Conservation (phyloP, 2,329 filamentous ascomycete genomes). For the Aspergillus calidoustus region DNA sequence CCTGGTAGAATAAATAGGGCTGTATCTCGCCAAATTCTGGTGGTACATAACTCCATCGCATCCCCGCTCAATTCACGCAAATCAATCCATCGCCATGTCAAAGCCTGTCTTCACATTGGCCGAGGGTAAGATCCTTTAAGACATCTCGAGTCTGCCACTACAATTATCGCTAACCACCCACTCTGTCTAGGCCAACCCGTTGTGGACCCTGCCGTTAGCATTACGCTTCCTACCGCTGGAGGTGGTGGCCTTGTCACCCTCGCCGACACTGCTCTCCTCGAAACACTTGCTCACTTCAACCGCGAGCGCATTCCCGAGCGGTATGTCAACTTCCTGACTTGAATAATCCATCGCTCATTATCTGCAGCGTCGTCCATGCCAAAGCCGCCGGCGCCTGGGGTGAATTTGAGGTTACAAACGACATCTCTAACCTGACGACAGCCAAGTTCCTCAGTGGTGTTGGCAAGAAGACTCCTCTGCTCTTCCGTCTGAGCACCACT, state of each 20-base stretch:
- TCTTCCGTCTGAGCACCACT: conserved; percentile 30
- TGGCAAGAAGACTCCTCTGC: conserved; percentile 59
- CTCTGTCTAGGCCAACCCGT: neutral
- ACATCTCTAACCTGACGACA: conserved; percentile 60
- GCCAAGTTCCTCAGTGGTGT: conserved; percentile 59
- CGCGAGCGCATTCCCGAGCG: conserved; percentile 66
- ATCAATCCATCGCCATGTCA: conserved; percentile 16
- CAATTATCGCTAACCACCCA: neutral
- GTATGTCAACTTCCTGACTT: conserved; percentile 14
- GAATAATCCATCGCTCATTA: neutral
- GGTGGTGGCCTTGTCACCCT: conserved; percentile 53
- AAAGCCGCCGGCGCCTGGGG: conserved; percentile 63
- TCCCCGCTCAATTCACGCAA: neutral
- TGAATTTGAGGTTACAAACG: conserved; percentile 65
- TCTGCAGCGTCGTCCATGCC: conserved; percentile 59
- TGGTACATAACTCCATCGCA: neutral
- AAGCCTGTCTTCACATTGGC: conserved; percentile 32
- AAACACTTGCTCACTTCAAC: conserved; percentile 65
- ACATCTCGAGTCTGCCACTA: neutral
- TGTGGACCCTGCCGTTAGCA: neutral
- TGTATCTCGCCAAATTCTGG: neutral
- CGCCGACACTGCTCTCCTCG: conserved; percentile 63
- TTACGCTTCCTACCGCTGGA: conserved; percentile 1
- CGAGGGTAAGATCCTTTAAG: conserved; percentile 26
- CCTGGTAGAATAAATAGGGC: neutral